Conservation (phyloP, 108 stramenopile species). For the Nitzschia sp. region DNA sequence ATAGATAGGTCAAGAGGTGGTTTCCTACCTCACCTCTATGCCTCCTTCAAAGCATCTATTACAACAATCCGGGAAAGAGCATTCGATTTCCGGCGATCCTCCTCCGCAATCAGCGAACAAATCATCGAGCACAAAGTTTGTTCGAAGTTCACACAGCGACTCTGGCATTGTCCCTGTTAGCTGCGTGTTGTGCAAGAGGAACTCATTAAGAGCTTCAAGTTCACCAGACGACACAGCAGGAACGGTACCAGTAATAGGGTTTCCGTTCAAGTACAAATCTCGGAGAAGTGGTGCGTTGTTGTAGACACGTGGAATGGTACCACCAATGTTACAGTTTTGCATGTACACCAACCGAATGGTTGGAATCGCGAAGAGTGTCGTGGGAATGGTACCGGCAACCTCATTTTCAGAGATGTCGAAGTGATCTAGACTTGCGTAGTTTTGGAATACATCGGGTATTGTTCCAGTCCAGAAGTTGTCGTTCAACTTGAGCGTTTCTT, state of each 20-base stretch:
- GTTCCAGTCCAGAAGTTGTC: conserved; percentile 47
- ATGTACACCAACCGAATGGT: conserved; percentile 41
- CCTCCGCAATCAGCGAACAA: conserved; percentile 52
- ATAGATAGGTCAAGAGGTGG: not conserved
- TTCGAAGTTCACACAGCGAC: conserved; percentile 40
- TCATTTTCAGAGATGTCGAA: conserved; percentile 34
- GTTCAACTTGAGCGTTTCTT: conserved; percentile 19
- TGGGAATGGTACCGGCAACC: conserved; percentile 35
- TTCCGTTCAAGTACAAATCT: conserved; percentile 56
- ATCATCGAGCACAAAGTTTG: conserved; percentile 37
- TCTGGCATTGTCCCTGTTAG: conserved; percentile 44
- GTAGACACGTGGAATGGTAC: conserved; percentile 28
- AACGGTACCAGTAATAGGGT: conserved; percentile 53
- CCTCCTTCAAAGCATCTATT: conserved; percentile 47
- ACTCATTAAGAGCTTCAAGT: conserved; percentile 35
- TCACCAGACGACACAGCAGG: conserved; percentile 39
- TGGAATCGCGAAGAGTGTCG: conserved; percentile 26
- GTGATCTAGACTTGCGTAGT: conserved; percentile 30
- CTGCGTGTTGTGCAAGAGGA: conserved; percentile 38
- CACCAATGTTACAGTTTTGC: conserved; percentile 37
- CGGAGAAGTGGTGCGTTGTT: conserved; percentile 27
- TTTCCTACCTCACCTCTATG: not conserved
- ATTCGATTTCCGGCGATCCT: conserved; percentile 38
- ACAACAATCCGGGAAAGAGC: conserved; percentile 53
- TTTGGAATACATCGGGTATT: conserved; percentile 42